Evolutionary conservation across 2,329 filamentous ascomycete species (phyloP).

Genomic region (Exophiala phaeomuriformis): DNA sequence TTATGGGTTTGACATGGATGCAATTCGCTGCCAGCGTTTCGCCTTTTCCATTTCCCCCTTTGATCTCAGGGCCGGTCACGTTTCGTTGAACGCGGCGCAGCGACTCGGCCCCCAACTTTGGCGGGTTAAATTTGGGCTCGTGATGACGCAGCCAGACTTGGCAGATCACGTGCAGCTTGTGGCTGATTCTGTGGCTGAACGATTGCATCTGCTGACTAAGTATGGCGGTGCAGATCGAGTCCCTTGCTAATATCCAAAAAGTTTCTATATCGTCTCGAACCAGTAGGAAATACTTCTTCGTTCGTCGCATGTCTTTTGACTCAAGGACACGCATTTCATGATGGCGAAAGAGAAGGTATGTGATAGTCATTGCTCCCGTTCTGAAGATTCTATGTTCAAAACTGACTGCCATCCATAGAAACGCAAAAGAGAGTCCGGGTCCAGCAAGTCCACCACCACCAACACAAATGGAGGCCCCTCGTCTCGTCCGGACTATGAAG

Average conservation of each 20-base stretch:
- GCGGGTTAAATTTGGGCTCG: too few relatives aligned
- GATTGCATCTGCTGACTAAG: too few relatives aligned
- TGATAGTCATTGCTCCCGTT: neutral
- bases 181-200: too few relatives aligned
- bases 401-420: conserved; percentile 1
- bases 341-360: conserved; percentile 17
- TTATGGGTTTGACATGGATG: neutral
- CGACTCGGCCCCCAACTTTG: too few relatives aligned
- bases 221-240: too few relatives aligned
- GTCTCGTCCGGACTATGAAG: neutral
- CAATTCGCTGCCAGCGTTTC: neutral
- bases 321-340: neutral
- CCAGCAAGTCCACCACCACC: conserved; percentile 5
- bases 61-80: neutral
- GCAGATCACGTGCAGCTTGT: too few relatives aligned
- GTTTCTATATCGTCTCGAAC: too few relatives aligned
- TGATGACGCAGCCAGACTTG: too few relatives aligned
- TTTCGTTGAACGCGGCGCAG: too few relatives aligned
- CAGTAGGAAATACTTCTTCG: too few relatives aligned
- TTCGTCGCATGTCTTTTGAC: neutral
- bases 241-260: too few relatives aligned
- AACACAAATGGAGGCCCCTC: neutral
- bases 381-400: neutral
- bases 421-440: conserved; percentile 13
- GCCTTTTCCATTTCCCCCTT: neutral